Evolutionary conservation across 2,329 filamentous ascomycete genomes (phyloP), one percentile per base, ranked within the genome.

Genomic region (Xylariaceae sp.): DNA sequence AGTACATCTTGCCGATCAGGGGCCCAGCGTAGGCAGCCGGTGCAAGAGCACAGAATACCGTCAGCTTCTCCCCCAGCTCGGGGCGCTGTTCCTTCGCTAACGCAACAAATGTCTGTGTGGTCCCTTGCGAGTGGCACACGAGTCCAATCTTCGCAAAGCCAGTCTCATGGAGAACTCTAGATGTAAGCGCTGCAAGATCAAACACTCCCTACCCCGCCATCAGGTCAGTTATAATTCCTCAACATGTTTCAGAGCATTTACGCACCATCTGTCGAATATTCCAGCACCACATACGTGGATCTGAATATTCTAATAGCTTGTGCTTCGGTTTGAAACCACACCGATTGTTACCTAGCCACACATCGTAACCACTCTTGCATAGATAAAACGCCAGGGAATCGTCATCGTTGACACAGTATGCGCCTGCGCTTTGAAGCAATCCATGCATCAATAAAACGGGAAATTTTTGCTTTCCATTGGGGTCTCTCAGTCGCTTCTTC

Each of bases 201-300:
- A 95, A 83, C 1, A 92, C 86, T 3, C 91, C 93, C 22, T 28
- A 28, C 22, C 4, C 22, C 4, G 22, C 7, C 22, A 7, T 7
- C 22, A 28, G 22, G 22, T 28, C 7, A 28, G 22, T 28, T 7
- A 5, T 28, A 28, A 4, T 28, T 7, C 22, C 7, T 7, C 22
- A 28, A 28, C 4, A 28, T 7, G 22, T 28, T 28, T 28, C 22
- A 28, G 22, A 28, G 22, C 22, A 28, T 28, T 4, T 28, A 28
- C 22, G 7, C 22, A 28, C 22, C 88, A 97, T 95, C 65, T 96
- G 90, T 0, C 89, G 83, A 50, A 97, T 95, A 60, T 96, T 96
- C 93, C 93, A 97, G 39, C 86, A 84, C 93, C 93, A 97, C 89
- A 97, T 95, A 31, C 91, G 82, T 1, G 93, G 92, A 65, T 97